Evolutionary conservation across 140 eudicot genomes (phyloP).

Genomic region (Senecio squalidus): DNA sequence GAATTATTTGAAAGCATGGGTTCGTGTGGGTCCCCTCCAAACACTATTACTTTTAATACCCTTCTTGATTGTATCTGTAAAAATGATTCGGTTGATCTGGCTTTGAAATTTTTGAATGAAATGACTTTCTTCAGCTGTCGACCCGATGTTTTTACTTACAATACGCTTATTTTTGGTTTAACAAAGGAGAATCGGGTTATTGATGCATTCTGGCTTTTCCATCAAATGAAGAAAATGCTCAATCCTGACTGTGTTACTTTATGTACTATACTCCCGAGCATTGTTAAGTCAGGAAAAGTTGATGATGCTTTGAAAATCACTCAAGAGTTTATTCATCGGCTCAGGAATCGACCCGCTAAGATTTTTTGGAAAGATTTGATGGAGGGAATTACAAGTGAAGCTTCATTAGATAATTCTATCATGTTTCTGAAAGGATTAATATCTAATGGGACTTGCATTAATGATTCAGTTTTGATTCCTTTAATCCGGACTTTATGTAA

Average conservation of each 20-base stretch:
- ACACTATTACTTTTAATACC: slow-evolving; percentile 78
- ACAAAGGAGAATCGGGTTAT: slow-evolving; percentile 53
- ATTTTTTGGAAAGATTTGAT: slow-evolving; percentile 69
- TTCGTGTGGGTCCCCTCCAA: slow-evolving; percentile 51
- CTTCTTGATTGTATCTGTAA: slow-evolving; percentile 84
- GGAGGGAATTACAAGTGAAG: slow-evolving; percentile 55
- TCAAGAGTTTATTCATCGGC: slow-evolving; percentile 30
- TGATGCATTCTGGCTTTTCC: slow-evolving; percentile 82
- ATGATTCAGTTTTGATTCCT: slow-evolving; percentile 55
- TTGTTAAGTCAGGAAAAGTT: slow-evolving; percentile 67
- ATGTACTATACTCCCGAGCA: slow-evolving; percentile 61
- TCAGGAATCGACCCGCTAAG: slow-evolving; percentile 18
- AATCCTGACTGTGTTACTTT: slow-evolving; percentile 72
- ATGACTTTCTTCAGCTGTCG: slow-evolving; percentile 56
- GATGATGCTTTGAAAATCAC: slow-evolving; percentile 67
- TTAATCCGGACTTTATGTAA: slow-evolving; percentile 50
- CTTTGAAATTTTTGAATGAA: slow-evolving; percentile 50
- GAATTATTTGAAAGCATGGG: slow-evolving; percentile 64
- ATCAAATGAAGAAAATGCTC: slow-evolving; percentile 72
- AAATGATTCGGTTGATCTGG: slow-evolving; percentile 72
- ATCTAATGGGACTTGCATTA: slow-evolving; percentile 42
- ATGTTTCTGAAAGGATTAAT: slow-evolving; percentile 50
- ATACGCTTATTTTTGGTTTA: slow-evolving; percentile 68
- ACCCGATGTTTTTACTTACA: slow-evolving; percentile 86
- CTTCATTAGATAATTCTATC: slow-evolving; percentile 38